Evolutionary conservation across 2,329 filamentous ascomycete genomes (phyloP), one percentile per base, ranked within the genome.

Genomic region (Sclerotinia nivalis): DNA sequence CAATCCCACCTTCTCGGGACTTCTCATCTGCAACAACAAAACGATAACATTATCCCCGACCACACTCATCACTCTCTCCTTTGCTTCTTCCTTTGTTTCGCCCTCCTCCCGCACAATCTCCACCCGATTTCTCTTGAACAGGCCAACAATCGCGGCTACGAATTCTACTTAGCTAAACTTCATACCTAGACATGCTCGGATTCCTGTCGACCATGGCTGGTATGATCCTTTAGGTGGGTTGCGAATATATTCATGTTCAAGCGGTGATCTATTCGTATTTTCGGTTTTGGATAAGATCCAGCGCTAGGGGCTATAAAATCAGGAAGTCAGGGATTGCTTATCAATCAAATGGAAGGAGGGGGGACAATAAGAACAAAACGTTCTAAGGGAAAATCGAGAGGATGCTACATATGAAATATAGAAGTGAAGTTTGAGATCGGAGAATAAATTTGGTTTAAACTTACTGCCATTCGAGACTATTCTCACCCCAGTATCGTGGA

Each of bases 81-180:
- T 45, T 6, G 31, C 55, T 12, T 61, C 6, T 12, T 61, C 45
- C n/a, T 43, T 0, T 2, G 47, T 68, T 45, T 68, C 47, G 1
- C 34, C 47, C 8, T 50, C 45, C 4, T 70, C 56, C 4, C 54
- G 7, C 12, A 71, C 67, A 10, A 70, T 47, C 20, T 62, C 55
- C 1, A 69, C 71, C 20, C 49, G 47, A 69, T 73, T 40, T 22
- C 68, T 66, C 22, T 61, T 52, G 37, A 68, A 68, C 10, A 68
- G n/a, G 8, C 45, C 45, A 37, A 68, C 55, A 45, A 74, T 71
- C 20, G 71, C 73, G 34, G 74, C 71, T 12, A 74, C 71, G 64
- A 75, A 74, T 58, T 76, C 74, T 7, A 76, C 74, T 54, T 73
- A 70, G 8, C 71, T 65, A 31, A 74, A 74, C 22, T 74, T 74